Percentiles rank a stretch among this genome's conserved stretches.
These are phyloP conservation scores for Fagus sylvatica DNA, from an alignment of 306 rosid genomes.

Conservation along the genomic window DNA sequence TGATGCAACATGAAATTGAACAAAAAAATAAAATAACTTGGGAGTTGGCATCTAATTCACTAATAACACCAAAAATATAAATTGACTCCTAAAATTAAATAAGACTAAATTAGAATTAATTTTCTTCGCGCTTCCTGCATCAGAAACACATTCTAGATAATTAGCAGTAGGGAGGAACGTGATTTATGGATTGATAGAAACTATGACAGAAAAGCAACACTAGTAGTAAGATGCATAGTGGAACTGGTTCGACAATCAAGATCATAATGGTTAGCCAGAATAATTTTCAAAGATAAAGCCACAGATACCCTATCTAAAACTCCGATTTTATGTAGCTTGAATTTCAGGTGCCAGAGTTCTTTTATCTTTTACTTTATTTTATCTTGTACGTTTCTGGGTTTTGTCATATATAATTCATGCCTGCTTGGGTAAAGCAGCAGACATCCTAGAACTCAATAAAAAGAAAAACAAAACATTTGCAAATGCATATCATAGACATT, in stretches of 20 bases:
- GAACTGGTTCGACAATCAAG: background rate
- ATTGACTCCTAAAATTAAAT: no score
- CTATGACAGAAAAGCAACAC: background rate
- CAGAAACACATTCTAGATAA: background rate
- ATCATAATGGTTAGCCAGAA: background rate
- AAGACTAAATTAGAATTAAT: no score
- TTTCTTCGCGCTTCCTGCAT: no score
- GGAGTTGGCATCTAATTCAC: no score
- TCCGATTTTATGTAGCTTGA: background rate
- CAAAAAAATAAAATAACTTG: no score
- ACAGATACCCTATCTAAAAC: background rate
- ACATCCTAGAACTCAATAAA: background rate
- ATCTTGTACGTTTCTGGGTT: background rate
- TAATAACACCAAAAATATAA: no score
- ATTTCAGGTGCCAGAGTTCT: background rate
- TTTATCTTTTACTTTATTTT: background rate
- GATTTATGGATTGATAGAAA: background rate
- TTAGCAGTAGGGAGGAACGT: background rate
- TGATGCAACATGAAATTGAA: no score
- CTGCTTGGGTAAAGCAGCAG: background rate
- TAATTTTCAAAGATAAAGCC: background rate
- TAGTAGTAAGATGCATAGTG: background rate
- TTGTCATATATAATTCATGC: background rate
- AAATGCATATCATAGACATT: slow-evolving; percentile 21
- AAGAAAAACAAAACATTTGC: slow-evolving; percentile 6